Conservation (phyloP, 2,329 filamentous ascomycete genomes). For the Fonsecaea monophora region DNA sequence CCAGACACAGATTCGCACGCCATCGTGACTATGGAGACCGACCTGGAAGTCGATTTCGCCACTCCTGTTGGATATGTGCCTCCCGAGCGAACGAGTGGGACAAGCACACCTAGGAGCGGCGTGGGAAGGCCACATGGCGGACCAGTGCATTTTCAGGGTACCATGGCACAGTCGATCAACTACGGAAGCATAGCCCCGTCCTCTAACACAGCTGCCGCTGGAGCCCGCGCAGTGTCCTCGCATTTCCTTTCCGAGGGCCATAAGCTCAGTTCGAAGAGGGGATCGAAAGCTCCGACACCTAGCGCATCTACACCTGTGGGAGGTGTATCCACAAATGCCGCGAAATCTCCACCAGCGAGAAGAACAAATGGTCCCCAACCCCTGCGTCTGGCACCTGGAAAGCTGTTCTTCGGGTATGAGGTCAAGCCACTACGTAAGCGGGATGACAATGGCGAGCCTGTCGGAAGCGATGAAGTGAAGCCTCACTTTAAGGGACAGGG, state of each 20-base stretch:
- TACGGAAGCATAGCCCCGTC: constrained; percentile 88
- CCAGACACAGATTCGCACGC: constrained; percentile 81
- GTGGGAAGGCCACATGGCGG: constrained; percentile 68
- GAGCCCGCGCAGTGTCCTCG: constrained; percentile 69
- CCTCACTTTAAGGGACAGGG: constrained; percentile 85
- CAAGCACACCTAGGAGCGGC: constrained; percentile 77
- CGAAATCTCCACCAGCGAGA: constrained; percentile 52
- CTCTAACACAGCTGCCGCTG: constrained; percentile 68
- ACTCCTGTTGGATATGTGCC: constrained; percentile 93
- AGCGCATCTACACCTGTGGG: constrained; percentile 76
- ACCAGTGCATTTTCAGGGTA: constrained; percentile 80
- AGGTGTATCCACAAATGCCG: constrained; percentile 57
- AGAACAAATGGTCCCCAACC: constrained; percentile 82
- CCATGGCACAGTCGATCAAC: constrained; percentile 98
- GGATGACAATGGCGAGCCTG: constrained; percentile 71
- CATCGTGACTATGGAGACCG: constrained; percentile 92
- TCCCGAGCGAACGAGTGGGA: constrained; percentile 78
- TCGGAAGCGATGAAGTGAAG: constrained; percentile 65
- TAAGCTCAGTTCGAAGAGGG: constrained; percentile 81
- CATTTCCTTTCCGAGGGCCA: constrained; percentile 84
- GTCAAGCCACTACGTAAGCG: constrained; percentile 85
- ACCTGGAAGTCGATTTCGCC: constrained; percentile 95
- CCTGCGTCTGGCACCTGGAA: constrained; percentile 81
- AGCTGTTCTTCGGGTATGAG: constrained; percentile 96
- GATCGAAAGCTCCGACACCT: constrained; percentile 74